A percentile compares a stretch with the other conserved stretches of the same genome.
Conservation (phyloP, 2,329 filamentous ascomycete species). For the Talaromyces sp. region DNA sequence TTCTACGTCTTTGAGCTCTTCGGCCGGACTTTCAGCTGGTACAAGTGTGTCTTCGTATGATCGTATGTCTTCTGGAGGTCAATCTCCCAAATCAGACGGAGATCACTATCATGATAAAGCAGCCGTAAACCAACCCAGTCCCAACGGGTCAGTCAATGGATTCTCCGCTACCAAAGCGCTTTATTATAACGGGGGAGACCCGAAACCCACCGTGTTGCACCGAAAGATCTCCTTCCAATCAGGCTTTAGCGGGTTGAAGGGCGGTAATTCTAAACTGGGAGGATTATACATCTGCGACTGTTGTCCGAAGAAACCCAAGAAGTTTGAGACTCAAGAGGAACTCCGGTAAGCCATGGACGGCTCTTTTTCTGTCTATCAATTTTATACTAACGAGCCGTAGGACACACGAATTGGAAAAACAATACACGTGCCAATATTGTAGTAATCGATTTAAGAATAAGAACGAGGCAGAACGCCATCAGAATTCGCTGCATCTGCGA, state of each 20-base stretch:
- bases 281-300: slow-evolving; percentile 74
- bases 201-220: slow-evolving; percentile 32
- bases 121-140: slow-evolving; percentile 40
- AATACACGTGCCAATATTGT: slow-evolving; percentile 89
- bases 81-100: slow-evolving; percentile 55
- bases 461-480: slow-evolving; percentile 93
- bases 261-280: slow-evolving; percentile 24
- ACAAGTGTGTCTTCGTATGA: slow-evolving; percentile 61
- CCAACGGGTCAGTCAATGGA: slow-evolving; percentile 40
- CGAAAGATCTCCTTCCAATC: slow-evolving; percentile 47
- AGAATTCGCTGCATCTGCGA: slow-evolving; percentile 88
- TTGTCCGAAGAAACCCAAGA: slow-evolving; percentile 95
- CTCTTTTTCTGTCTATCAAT: not conserved
- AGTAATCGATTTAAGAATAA: slow-evolving; percentile 98
- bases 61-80: slow-evolving; percentile 54
- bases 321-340: slow-evolving; percentile 80
- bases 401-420: slow-evolving; percentile 86
- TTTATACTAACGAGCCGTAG: slow-evolving; percentile 42
- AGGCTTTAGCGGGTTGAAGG: slow-evolving; percentile 12
- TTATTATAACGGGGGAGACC: slow-evolving; percentile 34
- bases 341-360: slow-evolving; percentile 61
- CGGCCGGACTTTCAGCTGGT: slow-evolving; percentile 52
- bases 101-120: slow-evolving; percentile 51
- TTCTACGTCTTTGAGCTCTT: slow-evolving; percentile 42
- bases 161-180: slow-evolving; percentile 22